These are phyloP conservation scores for Tulasnella sp. DNA, from an alignment of 768 basidiomycete species.

Conservation along the genomic window DNA sequence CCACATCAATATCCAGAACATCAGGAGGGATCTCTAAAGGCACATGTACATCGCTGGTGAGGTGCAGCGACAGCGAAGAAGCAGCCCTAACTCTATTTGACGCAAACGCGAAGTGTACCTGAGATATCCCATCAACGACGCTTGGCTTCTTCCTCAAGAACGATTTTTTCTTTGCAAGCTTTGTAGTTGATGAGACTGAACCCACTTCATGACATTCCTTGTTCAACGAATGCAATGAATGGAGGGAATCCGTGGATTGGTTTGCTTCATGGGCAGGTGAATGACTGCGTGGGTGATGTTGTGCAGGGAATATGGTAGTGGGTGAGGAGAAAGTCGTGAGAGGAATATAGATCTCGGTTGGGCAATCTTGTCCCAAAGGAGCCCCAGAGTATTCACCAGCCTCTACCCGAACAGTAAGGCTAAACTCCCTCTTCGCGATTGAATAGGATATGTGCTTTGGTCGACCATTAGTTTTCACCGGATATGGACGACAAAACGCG, in stretches of 20 bases:
- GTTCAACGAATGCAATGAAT: too few relatives aligned
- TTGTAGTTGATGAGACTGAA: too few relatives aligned
- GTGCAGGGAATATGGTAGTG: conserved; percentile 3
- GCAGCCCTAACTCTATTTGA: not conserved
- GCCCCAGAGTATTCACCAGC: conserved; percentile 35
- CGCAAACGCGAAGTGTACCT: conserved; percentile 7
- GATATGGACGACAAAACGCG: conserved; percentile 83
- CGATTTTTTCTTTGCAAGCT: not conserved
- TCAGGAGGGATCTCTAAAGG: conserved; percentile 7
- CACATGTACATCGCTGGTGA: conserved; percentile 7
- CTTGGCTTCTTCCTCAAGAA: not conserved
- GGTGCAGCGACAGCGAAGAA: conserved; percentile 2
- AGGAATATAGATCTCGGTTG: conserved; percentile 86
- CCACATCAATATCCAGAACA: conserved; percentile 9
- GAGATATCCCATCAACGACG: not conserved
- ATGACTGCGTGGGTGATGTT: too few relatives aligned
- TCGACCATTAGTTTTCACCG: conserved; percentile 56
- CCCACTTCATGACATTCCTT: too few relatives aligned
- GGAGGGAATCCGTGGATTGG: not conserved
- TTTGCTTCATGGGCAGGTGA: conserved; percentile 2
- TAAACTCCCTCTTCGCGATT: conserved; percentile 54
- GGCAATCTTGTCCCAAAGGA: conserved; percentile 23
- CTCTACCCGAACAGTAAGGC: conserved; percentile 49
- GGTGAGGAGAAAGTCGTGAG: conserved; percentile 25
- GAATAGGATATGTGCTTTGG: conserved; percentile 61